Evolutionary conservation across 805 yeast species (phyloP), one percentile per base, ranked within the genome.

Genomic region (Saccharomycopsis javanensis): DNA sequence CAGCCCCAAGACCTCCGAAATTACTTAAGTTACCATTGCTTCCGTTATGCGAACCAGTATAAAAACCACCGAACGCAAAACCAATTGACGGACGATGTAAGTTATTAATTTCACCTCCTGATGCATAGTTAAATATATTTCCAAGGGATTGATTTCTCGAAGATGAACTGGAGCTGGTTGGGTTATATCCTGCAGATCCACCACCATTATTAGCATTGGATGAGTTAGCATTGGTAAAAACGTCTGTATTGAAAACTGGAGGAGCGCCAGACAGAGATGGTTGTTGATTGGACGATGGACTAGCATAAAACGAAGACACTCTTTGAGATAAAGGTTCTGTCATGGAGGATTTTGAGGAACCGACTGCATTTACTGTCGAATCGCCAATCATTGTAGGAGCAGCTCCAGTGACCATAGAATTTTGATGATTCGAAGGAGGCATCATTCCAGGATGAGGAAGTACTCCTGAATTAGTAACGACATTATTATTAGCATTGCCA

Each of bases 191-290:
- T 27, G 34, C 8, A 7, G 37, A 23, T 5, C 16, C 15, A 16
- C 48, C 28, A 42, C 28, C n/a, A 11, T 16, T 5, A 10, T 7
- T 20, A 10, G 25, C 7, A 31, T 7, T 23, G 37, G 35, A 11
- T 7, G 48, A 42, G n/a, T 42, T 42, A 3, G 48, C 48, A 23
- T 42, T 33, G 20, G 23, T 8, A 27, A 59, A 59, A 16, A 59
- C 57, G 10, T 59, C 61, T 11, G 61, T 59, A 30, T 59, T 59
- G 27, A 59, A 59, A 1, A 59, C 54, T 23, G 61, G 61, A n/a
- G 55, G 50, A 23, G 18, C 33, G 13, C n/a, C 16, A 13, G 31
- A 31, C 31, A 28, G 23, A 23, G 37, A 42, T 20, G 48, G 48
- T 20, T 42, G 48, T 11, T 42, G 35, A 45, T 11, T 38, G 23